Evolutionary conservation across 148 eudicot genomes (phyloP), one percentile per base, ranked within the genome.

Genomic region (Pharnaceum exiguum): DNA sequence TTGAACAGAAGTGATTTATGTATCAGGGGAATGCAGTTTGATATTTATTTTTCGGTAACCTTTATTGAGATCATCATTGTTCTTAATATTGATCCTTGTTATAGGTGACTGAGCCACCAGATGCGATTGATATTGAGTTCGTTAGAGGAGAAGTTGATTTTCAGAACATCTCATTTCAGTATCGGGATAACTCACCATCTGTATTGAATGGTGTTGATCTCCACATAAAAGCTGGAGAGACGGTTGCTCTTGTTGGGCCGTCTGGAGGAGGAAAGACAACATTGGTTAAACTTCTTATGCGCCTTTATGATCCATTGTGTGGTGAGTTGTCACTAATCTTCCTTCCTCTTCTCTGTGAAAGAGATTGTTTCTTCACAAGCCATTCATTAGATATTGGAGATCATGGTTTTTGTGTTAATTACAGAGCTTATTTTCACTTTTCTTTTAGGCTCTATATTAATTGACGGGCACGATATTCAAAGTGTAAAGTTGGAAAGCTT

Each of bases 231-330:
- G 78, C 96, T 54, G 99, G 99, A 38, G 95, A 88, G 74, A 88
- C 88, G 32, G 76, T 93, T 68, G 99, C 96, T 73, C 78, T 93
- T 60, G 85, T 88, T 72, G 99, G 99, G 55, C 91, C 96, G 21
- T 93, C 99, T 42, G 99, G 99, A 57, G 99, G 99, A 53, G 99
- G 99, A 60, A 93, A 93, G 67, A 83, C 96, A 11, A 93, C 99
- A 16, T 76, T 88, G 52, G 79, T 75, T 42, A 93, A 93, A 69
- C 83, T 93, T 51, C 90, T 93, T 39, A 96, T 93, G 78, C 95
- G 99, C 70, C 90, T 93, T 35, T 81, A 93, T 82, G 89, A 93
- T 78, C 90, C 99, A 66, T 52, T 83, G 57, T 66, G 32, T 70
- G 99, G 99, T 85, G 65, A 63, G 79, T 55, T 45, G 15, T 54